phyloP scores from a whole-genome alignment of 495 filamentous ascomycete species.

The Trichoderma erinaceum region DNA sequence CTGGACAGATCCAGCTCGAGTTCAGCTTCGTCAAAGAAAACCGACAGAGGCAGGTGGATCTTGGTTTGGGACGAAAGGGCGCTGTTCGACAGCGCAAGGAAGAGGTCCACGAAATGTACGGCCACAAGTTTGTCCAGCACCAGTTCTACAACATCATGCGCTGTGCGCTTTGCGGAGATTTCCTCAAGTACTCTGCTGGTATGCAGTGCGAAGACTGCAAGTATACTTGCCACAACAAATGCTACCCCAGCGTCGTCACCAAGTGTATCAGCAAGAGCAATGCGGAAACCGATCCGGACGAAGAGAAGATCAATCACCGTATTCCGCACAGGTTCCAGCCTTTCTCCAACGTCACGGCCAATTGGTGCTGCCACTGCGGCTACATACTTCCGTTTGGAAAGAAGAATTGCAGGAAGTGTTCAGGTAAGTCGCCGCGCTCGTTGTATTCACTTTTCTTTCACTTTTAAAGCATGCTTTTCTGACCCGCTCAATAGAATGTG shows the following conservation, averaged over 20 bases:
- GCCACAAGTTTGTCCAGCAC: conserved; percentile 95
- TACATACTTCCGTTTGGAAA: conserved; percentile 96
- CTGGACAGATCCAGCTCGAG: conserved; percentile 69
- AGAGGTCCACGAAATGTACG: conserved; percentile 94
- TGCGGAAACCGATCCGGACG: conserved; percentile 93
- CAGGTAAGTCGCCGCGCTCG: conserved; percentile 50
- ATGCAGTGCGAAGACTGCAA: conserved; percentile 99
- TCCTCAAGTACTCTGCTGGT: conserved; percentile 94
- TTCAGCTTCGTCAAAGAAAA: conserved; percentile 73
- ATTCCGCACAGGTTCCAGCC: conserved; percentile 95
- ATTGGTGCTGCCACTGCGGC: conserved; percentile 99
- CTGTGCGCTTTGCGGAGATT: conserved; percentile 95
- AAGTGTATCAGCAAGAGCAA: conserved; percentile 99
- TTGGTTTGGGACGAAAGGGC: conserved; percentile 88
- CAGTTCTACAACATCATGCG: conserved; percentile 99
- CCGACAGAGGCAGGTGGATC: conserved; percentile 62
- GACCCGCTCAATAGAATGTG: conserved; percentile 61
- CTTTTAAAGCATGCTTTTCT: background rate
- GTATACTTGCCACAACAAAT: conserved; percentile 97
- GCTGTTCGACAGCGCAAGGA: conserved; percentile 96
- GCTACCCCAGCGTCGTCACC: conserved; percentile 94
- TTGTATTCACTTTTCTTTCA: conserved; percentile 13
- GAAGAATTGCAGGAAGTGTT: conserved; percentile 87
- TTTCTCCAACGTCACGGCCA: conserved; percentile 93
- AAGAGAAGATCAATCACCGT: conserved; percentile 98